These are phyloP conservation scores for Oryza nivara DNA, from an alignment of 176 grass and related monocot genomes.

Conservation along the genomic window DNA sequence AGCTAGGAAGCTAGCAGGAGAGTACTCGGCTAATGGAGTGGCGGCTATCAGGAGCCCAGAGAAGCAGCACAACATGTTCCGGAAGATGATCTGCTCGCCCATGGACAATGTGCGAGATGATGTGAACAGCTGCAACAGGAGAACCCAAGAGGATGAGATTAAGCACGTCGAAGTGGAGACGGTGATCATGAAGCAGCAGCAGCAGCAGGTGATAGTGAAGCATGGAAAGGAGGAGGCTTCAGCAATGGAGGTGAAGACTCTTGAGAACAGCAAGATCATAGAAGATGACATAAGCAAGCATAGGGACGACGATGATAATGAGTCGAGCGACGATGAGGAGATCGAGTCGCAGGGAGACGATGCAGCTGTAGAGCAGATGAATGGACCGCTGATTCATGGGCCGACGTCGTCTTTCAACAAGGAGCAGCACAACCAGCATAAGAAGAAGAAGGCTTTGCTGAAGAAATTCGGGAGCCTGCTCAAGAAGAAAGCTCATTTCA, in stretches of 20 bases:
- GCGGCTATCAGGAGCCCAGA: slow-evolving; percentile 35
- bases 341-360: slow-evolving; percentile 54
- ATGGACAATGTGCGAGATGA: slow-evolving; percentile 37
- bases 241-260: slow-evolving; percentile 33
- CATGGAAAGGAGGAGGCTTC: slow-evolving; percentile 20
- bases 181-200: slow-evolving; percentile 32
- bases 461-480: slow-evolving; percentile 90
- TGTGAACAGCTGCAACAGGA: slow-evolving; percentile 30
- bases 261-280: slow-evolving; percentile 59
- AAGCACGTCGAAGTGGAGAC: slow-evolving; percentile 42
- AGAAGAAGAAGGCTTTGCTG: slow-evolving; percentile 89
- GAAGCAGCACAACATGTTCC: slow-evolving; percentile 52
- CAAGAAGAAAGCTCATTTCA: slow-evolving; percentile 86
- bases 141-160: background rate
- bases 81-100: slow-evolving; percentile 68
- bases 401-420: slow-evolving; percentile 53
- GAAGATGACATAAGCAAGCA: slow-evolving; percentile 65
- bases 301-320: slow-evolving; percentile 39
- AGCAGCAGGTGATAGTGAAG: background rate
- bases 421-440: slow-evolving; percentile 62
- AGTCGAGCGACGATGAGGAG: slow-evolving; percentile 43
- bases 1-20: slow-evolving; percentile 44
- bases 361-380: slow-evolving; percentile 45
- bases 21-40: slow-evolving; percentile 20
- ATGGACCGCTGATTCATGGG: slow-evolving; percentile 50